These are phyloP conservation scores for Lanmaoa pseudosensibilis DNA, from an alignment of 768 basidiomycete species.

Conservation along the genomic window DNA sequence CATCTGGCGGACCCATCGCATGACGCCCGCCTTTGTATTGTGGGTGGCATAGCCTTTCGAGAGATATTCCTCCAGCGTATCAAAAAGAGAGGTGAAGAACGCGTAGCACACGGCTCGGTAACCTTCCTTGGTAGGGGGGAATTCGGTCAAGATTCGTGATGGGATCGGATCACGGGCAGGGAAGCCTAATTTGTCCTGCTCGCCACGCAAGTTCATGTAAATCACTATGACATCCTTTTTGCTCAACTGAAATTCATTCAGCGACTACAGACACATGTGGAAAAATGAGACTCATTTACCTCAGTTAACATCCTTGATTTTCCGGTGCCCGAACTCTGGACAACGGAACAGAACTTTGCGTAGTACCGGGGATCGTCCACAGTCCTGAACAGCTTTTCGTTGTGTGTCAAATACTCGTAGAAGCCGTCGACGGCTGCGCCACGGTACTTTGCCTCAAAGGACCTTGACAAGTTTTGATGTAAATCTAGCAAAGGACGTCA, in stretches of 20 bases:
- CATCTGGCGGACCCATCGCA: slow-evolving; percentile 1
- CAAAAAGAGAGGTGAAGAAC: slow-evolving; percentile 17
- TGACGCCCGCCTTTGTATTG: neutral
- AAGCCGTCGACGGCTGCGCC: slow-evolving; percentile 12
- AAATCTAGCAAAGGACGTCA: no score
- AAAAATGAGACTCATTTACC: neutral
- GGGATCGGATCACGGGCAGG: slow-evolving; percentile 16
- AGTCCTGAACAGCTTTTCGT: slow-evolving; percentile 4
- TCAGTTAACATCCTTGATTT: slow-evolving; percentile 12
- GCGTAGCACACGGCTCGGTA: slow-evolving; percentile 10
- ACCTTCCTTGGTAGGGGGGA: neutral
- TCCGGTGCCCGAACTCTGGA: slow-evolving; percentile 14
- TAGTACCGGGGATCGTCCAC: neutral
- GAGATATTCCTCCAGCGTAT: neutral
- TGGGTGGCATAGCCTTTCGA: neutral
- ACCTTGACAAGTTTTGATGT: no score
- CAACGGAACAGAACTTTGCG: neutral
- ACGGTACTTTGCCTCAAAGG: no score
- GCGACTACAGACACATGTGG: neutral
- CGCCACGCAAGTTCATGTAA: slow-evolving; percentile 16
- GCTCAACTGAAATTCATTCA: neutral
- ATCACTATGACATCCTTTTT: no score
- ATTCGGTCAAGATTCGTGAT: slow-evolving; percentile 10
- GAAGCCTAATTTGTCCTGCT: slow-evolving; percentile 2
- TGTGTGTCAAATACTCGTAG: slow-evolving; percentile 14